Evolutionary conservation across 371 early-diverging fungal species (phyloP).

Genomic region (Lichtheimia corymbifera): DNA sequence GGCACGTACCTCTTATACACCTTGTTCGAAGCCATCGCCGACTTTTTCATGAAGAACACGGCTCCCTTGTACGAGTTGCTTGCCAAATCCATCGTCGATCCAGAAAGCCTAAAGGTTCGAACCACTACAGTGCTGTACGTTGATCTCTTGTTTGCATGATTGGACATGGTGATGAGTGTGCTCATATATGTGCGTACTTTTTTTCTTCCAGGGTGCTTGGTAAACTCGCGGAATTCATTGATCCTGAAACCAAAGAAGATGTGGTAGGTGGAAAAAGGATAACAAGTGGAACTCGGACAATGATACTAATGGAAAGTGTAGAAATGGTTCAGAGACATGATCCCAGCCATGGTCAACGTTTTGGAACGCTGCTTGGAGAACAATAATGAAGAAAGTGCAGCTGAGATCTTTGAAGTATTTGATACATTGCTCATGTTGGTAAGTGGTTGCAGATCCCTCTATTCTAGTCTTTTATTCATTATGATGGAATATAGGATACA

Average conservation of each 20-base stretch:
- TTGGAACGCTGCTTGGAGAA: conserved; percentile 73
- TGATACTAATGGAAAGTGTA: conserved; percentile 14
- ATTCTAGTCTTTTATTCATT: not conserved
- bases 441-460: not conserved
- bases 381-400: conserved; percentile 71
- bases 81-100: conserved; percentile 74
- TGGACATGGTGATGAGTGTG: not conserved
- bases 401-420: conserved; percentile 84
- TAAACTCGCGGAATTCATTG: conserved; percentile 83
- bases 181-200: not conserved
- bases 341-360: conserved; percentile 86
- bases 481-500: conserved; percentile 55
- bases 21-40: conserved; percentile 82
- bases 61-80: conserved; percentile 73
- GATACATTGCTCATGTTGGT: conserved; percentile 74
- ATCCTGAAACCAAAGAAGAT: conserved; percentile 65
- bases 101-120: conserved; percentile 79
- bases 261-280: conserved; percentile 45
- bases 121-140: conserved; percentile 75
- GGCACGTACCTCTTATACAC: conserved; percentile 83
- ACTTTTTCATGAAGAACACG: conserved; percentile 66
- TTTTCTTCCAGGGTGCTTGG: conserved; percentile 65
- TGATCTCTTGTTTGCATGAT: conserved; percentile 4
- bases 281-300: not conserved
- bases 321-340: conserved; percentile 66